Base-by-base conservation (phyloP, 75 land plant genomes). In the Picea glauca region DNA sequence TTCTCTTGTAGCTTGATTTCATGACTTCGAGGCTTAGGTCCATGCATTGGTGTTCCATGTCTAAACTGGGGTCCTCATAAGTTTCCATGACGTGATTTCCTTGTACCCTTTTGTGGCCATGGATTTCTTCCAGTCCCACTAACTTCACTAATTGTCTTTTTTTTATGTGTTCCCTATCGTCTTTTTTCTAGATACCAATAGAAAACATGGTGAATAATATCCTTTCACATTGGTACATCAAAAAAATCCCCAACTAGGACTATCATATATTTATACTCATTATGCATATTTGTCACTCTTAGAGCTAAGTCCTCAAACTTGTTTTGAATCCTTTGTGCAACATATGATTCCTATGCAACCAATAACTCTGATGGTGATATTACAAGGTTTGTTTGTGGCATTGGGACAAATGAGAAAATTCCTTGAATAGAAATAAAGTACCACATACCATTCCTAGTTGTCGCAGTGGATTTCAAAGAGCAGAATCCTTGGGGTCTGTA, bases 81-180 rank as follows among this genome's bases (percentile, higher is more conserved):
- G 38, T 93, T 84, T 60, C 99, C 99, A 85, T 96, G 99, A 73
- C 99, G 88, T 78, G 99, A 95, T 79, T 86, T 74, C 56, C 99
- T 98, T 62, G 93, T 91, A 21, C 98, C 95, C 80, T 96, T 96
- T 76, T 96, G 99, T 31, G 68, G 75, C 70, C 81, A 89, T 43
- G 97, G 97, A 83, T 96, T 96, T 83, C 75, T 96, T 2, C 98
- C 98, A 60, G 99, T 94, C 30, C 99, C 99, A 75, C 98, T 94
- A 17, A 96, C 99, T 87, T 94, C 95, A 81, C 87, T 85, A 17
- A 90, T 89, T 50, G 95, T 93, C 88, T 93, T 96, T 11, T 95
- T 96, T 75, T 94, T 91, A 79, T 94, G 98, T 59, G 93, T 96
- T 57, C 99, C 99, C 93, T 94, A 91, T 50, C 85, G 99, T 21